A percentile compares a stretch with the other conserved stretches of the same genome.
Evolutionary conservation across 169 alveolate genomes (phyloP).

Genomic region (Plasmodium vivax): DNA sequence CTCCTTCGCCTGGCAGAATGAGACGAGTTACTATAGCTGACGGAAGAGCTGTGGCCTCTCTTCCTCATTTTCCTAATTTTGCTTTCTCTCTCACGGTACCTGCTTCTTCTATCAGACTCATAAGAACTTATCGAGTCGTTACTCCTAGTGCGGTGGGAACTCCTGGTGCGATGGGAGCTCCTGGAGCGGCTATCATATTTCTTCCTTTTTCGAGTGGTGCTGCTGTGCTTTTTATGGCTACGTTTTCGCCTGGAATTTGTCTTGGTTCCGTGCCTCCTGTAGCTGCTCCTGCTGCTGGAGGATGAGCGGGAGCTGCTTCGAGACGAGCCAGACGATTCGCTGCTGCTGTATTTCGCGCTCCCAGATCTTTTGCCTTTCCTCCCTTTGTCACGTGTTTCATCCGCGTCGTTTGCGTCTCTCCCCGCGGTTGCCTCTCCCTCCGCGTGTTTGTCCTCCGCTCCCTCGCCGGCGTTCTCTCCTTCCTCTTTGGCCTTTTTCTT

Average conservation of each 20-base stretch:
- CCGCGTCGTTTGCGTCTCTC: not conserved
- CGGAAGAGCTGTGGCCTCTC: not conserved
- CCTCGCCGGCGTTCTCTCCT: not conserved
- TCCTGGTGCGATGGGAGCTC: too few relatives aligned
- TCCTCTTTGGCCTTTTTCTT: not conserved
- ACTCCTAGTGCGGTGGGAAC: not conserved
- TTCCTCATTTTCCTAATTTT: not conserved
- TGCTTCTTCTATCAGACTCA: slow-evolving; percentile 3
- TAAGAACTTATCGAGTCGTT: slow-evolving; percentile 36
- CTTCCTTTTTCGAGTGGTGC: not conserved
- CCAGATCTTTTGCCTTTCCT: slow-evolving; percentile 9
- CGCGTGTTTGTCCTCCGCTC: not conserved
- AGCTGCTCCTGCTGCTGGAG: slow-evolving; percentile 1
- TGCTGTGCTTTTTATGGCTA: not conserved
- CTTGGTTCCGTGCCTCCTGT: not conserved
- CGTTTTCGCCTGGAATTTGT: not conserved
- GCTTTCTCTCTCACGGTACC: not conserved
- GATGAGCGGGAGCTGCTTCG: not conserved
- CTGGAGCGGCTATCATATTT: slow-evolving; percentile 1
- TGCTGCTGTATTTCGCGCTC: slow-evolving; percentile 26
- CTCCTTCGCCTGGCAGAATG: slow-evolving; percentile 18
- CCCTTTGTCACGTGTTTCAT: not conserved
- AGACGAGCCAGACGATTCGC: not conserved
- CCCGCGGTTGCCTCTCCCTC: too few relatives aligned
- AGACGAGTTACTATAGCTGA: slow-evolving; percentile 13